Percentiles rank a stretch among this genome's conserved stretches.
phyloP scores from a whole-genome alignment of 1,284 basidiomycete species.

The Puccinia polysora region DNA sequence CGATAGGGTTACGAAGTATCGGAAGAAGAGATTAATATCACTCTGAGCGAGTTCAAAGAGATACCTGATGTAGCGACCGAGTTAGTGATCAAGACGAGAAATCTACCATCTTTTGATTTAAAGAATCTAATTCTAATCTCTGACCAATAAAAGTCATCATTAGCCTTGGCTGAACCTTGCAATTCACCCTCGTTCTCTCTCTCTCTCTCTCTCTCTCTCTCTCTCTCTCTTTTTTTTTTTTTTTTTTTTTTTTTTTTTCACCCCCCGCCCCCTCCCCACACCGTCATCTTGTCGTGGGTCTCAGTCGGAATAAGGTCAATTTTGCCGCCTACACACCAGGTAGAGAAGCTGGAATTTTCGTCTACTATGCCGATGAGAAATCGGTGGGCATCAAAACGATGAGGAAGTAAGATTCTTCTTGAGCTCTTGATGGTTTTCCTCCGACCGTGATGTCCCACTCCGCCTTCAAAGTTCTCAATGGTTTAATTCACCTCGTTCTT shows the following conservation, averaged over 20 bases:
- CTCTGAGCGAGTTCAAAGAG: constrained; percentile 67
- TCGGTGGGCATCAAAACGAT: constrained; percentile 92
- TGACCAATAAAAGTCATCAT: too few relatives aligned
- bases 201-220: background rate
- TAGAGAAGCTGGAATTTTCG: constrained; percentile 75
- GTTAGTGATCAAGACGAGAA: constrained; percentile 51
- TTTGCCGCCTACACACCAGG: constrained; percentile 74
- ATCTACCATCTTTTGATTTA: constrained; percentile 20
- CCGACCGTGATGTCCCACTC: background rate
- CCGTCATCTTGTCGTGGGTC: too few relatives aligned
- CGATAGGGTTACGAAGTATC: constrained; percentile 76
- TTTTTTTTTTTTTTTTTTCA: constrained; percentile 47
- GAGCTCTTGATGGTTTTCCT: constrained; percentile 11
- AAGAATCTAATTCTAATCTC: background rate
- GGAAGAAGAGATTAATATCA: constrained; percentile 83
- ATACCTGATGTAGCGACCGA: constrained; percentile 60
- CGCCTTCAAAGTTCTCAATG: too few relatives aligned
- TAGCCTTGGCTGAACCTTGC: too few relatives aligned
- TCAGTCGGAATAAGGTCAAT: constrained; percentile 69
- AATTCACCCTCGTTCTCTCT: background rate
- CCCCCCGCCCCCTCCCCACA: background rate
- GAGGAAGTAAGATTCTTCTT: constrained; percentile 70
- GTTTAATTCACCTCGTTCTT: too few relatives aligned
- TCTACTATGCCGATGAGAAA: constrained; percentile 87
- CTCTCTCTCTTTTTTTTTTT: constrained; percentile 46